Percentiles rank a stretch among this genome's conserved stretches.
Evolutionary conservation across 108 stramenopile species (phyloP).

Genomic region (Pelagomonas calceolata): DNA sequence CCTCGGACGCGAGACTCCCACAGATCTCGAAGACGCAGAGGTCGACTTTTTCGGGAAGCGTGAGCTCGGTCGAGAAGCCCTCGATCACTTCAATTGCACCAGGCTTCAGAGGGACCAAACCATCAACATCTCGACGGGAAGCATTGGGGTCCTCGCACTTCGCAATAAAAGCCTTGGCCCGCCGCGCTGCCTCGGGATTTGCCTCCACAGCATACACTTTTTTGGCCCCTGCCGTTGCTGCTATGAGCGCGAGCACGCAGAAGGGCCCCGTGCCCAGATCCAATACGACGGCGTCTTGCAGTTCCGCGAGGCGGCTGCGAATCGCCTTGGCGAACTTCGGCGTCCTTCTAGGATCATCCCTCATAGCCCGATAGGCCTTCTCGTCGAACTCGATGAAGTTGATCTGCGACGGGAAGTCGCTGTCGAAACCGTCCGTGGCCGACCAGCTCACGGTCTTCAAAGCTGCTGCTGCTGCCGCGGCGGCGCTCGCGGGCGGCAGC

Average conservation of each 20-base stretch:
- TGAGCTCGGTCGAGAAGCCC: slow-evolving; percentile 52
- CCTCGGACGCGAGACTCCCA: slow-evolving; percentile 49
- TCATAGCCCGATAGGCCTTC: slow-evolving; percentile 53
- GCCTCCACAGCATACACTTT: slow-evolving; percentile 62
- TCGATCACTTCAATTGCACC: slow-evolving; percentile 46
- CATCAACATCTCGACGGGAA: not conserved
- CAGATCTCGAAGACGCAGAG: slow-evolving; percentile 50
- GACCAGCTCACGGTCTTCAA: not conserved
- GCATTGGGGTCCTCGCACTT: slow-evolving; percentile 9
- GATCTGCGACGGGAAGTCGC: slow-evolving; percentile 5
- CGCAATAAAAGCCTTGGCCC: slow-evolving; percentile 27
- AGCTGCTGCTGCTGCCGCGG: not conserved
- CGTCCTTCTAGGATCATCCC: slow-evolving; percentile 45
- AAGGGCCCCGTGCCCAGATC: slow-evolving; percentile 61
- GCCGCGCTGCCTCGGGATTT: slow-evolving; percentile 30
- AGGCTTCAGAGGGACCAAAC: not conserved
- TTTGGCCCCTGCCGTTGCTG: slow-evolving; percentile 48
- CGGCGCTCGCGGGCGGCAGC: too few species aligned
- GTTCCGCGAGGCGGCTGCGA: slow-evolving; percentile 25
- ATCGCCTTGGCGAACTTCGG: slow-evolving; percentile 47
- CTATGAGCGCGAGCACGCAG: slow-evolving; percentile 52
- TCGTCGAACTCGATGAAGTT: slow-evolving; percentile 51
- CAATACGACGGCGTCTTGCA: slow-evolving; percentile 31
- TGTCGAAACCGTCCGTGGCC: not conserved
- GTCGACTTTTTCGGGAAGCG: slow-evolving; percentile 51